Evolutionary conservation across 345 rosid species (phyloP), one percentile per base, ranked within the genome.

Genomic region (Populus nigra): DNA sequence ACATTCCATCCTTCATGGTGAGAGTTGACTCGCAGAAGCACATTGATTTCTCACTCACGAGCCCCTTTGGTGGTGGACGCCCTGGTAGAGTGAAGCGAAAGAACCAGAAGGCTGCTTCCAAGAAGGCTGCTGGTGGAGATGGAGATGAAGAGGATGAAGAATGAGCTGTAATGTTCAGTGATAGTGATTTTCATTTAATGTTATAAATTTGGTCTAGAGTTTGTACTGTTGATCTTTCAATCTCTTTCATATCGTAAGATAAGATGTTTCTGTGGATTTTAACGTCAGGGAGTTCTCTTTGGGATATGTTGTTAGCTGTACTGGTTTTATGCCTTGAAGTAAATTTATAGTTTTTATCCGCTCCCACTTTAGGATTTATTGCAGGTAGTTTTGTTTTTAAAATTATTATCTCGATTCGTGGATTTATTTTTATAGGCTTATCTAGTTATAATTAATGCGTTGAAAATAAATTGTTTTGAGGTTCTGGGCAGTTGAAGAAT

Each of bases 1-100:
- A 90, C 83, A 86, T 90, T 45, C 92, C 92, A 13, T 90, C 92
- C 0, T 89, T 90, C 85, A 84, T 90, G 94, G 94, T 89, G 77
- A 89, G 92, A 79, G 82, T 90, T 38, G 94, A 90, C 49, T 89
- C 94, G 0, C 92, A 89, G 77, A 90, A 89, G 77, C 94, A 90
- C 85, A 88, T 90, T 2, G 94, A 90, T 77, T 90, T 90, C 88
- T 88, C 92, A 11, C 73, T 90, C 27, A 90, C 89, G n/a, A 90
- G 92, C 71, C 94, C 94, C 43, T 85, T 90, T 7, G 93, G 90
- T 7, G 90, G 91, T 79, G 93, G 91, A 5, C 88, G 72, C 3
- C 78, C 78, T 49, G 78, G 78, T 8, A 76, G 78, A 76, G 78
- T 76, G 57, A 68, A 76, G 73, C 69, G 79, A 69, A 76, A 41